Base-by-base conservation (phyloP, 2,329 filamentous ascomycete species). In the Aspergillus hiratsukae region DNA sequence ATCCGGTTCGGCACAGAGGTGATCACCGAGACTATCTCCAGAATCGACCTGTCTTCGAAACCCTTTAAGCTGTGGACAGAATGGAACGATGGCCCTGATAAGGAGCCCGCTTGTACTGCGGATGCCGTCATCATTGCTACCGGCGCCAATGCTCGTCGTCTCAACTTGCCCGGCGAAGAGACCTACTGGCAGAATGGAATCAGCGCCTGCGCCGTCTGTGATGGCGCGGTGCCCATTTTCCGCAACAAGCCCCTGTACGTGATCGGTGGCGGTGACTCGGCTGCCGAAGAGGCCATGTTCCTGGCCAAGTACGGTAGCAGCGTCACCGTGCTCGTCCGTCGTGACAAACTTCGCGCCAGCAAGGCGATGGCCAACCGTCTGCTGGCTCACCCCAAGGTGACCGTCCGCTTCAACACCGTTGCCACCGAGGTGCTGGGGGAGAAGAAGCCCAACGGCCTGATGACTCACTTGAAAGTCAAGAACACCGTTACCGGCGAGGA, bases 131-230 rank as follows among this genome's bases (percentile, higher is more conserved):
- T 99, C 76, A 86, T 99, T 64, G 95, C 94, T 43, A 99, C 94
- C 0, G 94, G 94, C 64, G 94, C 95, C 50, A 96, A 93, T 61
- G 94, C 94, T 37, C 83, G 90, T 64, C 85, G 95, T 61, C 80
- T 99, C 54, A 80, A 88, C 73, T 84, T 99, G 49, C 80, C 86
- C 11, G 95, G 94, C 54, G 94, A 99, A 80, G 89, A 96, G 54
- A 89, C 87, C 74, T 99, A 91, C 84, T 99, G 95, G 95, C 92
- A 96, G 74, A 94, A 89, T 74, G 94, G 94, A 65, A 91, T 99
- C 72, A 94, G 89, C 52, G 94, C 94, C 51, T 99, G 94, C 77
- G 94, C 94, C 35, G 94, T 99, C 50, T 99, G 94, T 78, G 94
- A 99, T 72, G 94, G 94, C 62, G 94, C 92, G 51, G 88, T 97